Percentiles rank a stretch among this genome's conserved stretches.
Evolutionary conservation across 2,329 filamentous ascomycete species (phyloP).

Genomic region (Daldinia sp.): DNA sequence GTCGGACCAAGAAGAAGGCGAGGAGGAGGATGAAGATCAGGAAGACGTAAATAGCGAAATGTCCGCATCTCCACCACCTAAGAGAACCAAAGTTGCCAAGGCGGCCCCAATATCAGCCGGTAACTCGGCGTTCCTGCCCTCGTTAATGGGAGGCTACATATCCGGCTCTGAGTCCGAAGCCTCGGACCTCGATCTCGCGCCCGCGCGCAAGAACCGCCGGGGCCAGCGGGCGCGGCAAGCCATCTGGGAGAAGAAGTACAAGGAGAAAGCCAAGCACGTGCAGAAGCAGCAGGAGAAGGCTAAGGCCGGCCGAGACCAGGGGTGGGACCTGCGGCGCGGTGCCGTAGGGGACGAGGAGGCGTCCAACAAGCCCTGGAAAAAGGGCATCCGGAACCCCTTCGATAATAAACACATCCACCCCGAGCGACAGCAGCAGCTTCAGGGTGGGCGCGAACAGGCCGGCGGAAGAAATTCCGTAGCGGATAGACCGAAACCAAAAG

Average conservation of each 20-base stretch:
- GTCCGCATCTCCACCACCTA: constrained; percentile 48
- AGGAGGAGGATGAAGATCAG: neutral
- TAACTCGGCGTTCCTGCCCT: constrained; percentile 76
- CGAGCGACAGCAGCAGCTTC: constrained; percentile 51
- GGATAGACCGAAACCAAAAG: constrained; percentile 48
- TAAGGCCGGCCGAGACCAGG: constrained; percentile 57
- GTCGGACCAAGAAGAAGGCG: neutral
- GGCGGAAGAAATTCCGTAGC: constrained; percentile 7
- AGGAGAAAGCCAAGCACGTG: constrained; percentile 75
- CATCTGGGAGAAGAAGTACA: constrained; percentile 85
- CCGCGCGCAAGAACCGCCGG: constrained; percentile 75
- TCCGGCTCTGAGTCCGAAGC: constrained; percentile 76
- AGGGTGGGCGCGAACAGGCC: constrained; percentile 30
- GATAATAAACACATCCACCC: constrained; percentile 51
- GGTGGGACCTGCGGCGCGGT: constrained; percentile 70
- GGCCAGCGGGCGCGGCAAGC: constrained; percentile 83
- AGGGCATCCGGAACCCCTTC: constrained; percentile 56
- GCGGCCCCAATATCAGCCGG: constrained; percentile 42
- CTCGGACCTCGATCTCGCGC: constrained; percentile 73
- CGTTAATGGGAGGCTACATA: constrained; percentile 82
- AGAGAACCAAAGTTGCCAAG: constrained; percentile 50
- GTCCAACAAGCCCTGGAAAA: constrained; percentile 62
- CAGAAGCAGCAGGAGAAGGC: constrained; percentile 53
- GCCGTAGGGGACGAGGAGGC: constrained; percentile 61
- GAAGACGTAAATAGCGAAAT: constrained; percentile 41